These are phyloP conservation scores for Laburnicola sp. DNA, from an alignment of 2,329 filamentous ascomycete genomes.

Conservation along the genomic window DNA sequence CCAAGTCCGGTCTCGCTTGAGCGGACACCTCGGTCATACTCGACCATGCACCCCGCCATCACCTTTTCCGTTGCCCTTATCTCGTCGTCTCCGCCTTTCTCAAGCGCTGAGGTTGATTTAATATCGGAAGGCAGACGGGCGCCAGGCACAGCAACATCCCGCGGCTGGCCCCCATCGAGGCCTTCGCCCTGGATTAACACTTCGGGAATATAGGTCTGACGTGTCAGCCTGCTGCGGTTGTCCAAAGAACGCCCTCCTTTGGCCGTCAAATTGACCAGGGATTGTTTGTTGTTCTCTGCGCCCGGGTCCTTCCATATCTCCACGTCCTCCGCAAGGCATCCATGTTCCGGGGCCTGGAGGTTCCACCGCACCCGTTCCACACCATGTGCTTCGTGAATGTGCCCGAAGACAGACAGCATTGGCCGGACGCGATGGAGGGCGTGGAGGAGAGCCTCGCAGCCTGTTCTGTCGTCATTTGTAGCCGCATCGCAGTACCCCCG, in stretches of 20 bases:
- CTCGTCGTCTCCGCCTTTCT: conserved; percentile 25
- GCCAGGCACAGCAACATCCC: conserved; percentile 17
- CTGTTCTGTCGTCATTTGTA: conserved; percentile 45
- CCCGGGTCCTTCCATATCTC: conserved; percentile 64
- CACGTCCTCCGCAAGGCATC: conserved; percentile 51
- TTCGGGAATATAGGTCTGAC: conserved; percentile 25
- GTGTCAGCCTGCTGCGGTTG: conserved; percentile 32
- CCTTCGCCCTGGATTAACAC: conserved; percentile 9
- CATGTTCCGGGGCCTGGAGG: conserved; percentile 37
- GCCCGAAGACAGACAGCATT: conserved; percentile 68
- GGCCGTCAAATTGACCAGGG: conserved; percentile 63
- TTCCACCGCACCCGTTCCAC: conserved; percentile 65
- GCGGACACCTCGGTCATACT: conserved; percentile 11
- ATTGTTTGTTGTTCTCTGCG: conserved; percentile 61
- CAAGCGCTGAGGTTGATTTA: conserved; percentile 28
- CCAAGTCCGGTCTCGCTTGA: conserved; percentile 24
- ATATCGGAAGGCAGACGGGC: conserved; percentile 27
- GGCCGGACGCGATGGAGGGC: conserved; percentile 65
- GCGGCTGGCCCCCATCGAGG: conserved; percentile 23
- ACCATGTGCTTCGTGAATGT: conserved; percentile 71
- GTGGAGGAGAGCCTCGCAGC: conserved; percentile 63
- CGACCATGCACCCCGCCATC: conserved; percentile 23
- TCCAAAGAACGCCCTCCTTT: conserved; percentile 42
- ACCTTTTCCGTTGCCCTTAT: conserved; percentile 20
- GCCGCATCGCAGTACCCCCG: conserved; percentile 59